Evolutionary conservation across 257 asterid genomes (phyloP), one percentile per base, ranked within the genome.

Genomic region (Marsdenia floribunda): DNA sequence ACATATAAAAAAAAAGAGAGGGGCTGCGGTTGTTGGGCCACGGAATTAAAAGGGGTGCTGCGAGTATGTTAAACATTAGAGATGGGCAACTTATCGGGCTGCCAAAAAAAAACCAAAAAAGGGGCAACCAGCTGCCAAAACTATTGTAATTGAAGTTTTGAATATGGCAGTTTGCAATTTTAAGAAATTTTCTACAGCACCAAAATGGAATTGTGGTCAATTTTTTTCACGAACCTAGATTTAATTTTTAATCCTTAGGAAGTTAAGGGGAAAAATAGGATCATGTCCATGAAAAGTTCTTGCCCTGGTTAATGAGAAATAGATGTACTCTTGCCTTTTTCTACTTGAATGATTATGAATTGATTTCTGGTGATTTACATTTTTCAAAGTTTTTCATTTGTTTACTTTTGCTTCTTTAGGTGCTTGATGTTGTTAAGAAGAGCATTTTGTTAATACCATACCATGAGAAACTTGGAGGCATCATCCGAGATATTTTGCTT

Each of bases 391-490:
- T n/a, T 57, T 35, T 16, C 8, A 6, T 7, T 42, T 42, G 3
- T 63, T 21, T 71, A 42, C 58, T 16, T 66, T 65, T 82, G 58
- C 47, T 65, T 18, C 53, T 70, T 7, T 76, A 94, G 98, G 98
- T 86, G 76, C 93, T 94, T 79, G 93, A 90, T 79, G 95, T 92
- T 71, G 77, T 92, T 80, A 92, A 84, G 88, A 87, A 87, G 81
- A 88, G 97, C 82, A 84, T 87, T 70, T 81, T 70, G 71, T 76
- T 87, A 26, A 73, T 83, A 75, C 79, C 96, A 37, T 77, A 74
- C 83, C 55, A 78, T 78, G 88, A 69, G 69, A 87, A 84, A 81
- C 81, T 89, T 82, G 92, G 97, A 67, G 86, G 83, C 73, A 79
- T 80, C 73, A 82, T 89, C 83, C 82, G 78, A 73, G 90, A 87